These are phyloP conservation scores for Podaxis sp. DNA, from an alignment of 768 basidiomycete species.

Conservation along the genomic window DNA sequence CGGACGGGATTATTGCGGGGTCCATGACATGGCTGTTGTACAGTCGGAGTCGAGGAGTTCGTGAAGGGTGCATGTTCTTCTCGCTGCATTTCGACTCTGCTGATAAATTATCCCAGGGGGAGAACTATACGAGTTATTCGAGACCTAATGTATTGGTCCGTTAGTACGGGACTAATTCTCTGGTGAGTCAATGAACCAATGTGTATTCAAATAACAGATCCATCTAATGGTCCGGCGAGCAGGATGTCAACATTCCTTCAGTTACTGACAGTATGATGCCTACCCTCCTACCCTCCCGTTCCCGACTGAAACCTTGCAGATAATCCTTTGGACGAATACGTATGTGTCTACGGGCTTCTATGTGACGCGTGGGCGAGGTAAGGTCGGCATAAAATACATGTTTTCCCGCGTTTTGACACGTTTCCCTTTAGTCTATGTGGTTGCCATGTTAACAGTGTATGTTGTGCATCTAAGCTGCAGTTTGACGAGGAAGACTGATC, in stretches of 20 bases:
- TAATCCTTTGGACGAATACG: neutral
- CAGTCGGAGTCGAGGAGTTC: neutral
- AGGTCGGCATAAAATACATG: neutral
- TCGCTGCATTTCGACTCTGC: neutral
- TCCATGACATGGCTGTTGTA: conserved; percentile 8
- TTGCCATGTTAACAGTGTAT: neutral
- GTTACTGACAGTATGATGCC: neutral
- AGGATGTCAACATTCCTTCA: conserved; percentile 8
- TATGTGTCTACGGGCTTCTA: neutral
- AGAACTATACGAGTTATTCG: conserved; percentile 5
- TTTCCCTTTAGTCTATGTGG: neutral
- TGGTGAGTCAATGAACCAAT: neutral
- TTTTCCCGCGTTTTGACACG: neutral
- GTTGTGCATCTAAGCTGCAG: neutral
- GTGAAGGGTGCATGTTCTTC: neutral
- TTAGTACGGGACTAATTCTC: conserved; percentile 1
- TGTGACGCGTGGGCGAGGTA: neutral
- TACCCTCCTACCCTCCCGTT: neutral
- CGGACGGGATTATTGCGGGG: conserved; percentile 7
- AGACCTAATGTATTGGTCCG: conserved; percentile 4
- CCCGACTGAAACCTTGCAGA: neutral
- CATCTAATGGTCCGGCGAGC: neutral
- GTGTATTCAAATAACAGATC: neutral
- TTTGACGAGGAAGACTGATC: neutral
- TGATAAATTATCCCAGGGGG: neutral